Base-by-base conservation (phyloP, 2,329 filamentous ascomycete species). In the Torrubiellomyces zombiae region DNA sequence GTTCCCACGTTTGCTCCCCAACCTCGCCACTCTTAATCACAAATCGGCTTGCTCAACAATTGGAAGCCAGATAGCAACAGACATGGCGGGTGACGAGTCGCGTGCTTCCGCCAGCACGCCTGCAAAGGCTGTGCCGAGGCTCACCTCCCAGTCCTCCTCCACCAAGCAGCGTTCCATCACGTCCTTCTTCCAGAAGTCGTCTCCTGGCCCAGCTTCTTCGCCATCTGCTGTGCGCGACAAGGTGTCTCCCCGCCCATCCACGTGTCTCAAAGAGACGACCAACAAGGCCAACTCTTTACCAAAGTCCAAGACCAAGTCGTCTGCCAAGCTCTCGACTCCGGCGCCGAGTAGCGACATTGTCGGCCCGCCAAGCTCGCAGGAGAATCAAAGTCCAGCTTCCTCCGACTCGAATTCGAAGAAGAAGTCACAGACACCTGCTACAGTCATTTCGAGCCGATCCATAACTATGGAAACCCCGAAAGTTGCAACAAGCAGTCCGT, bases 261-360 rank as follows among this genome's bases (percentile, higher is more conserved):
- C 50, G 6, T 49, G 45, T 33, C 39, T 58, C 6, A 48, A 53
- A 36, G 55, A 57, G 36, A 50, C 52, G 14, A 53, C 48, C 11
- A n/a, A n/a, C n/a, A 53, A 50, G 30, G 45, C 48, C 41, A 56
- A 56, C 44, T 37, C 47, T 34, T 38, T 51, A 12, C 49, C 50
- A 29, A 41, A 38, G 33, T 26, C 32, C 24, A 42, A 63, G 39
- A 54, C 56, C 12, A 55, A 50, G n/a, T 61, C 61, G 24, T 52
- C 52, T 5, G 26, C 29, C 19, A 51, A 50, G 30, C 40, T 48
- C 21, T 40, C 75, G 30, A 85, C 81, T 0, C 81, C 82, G 4
- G 66, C 76, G 5, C 76, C 82, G 5, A 92, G 80, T 48, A 91
- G 82, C 50, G 81, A 91, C 50, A 66, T 64, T 18, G 47, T 69